phyloP scores from a whole-genome alignment of 805 yeast species.

The Deakozyma indianensis region DNA sequence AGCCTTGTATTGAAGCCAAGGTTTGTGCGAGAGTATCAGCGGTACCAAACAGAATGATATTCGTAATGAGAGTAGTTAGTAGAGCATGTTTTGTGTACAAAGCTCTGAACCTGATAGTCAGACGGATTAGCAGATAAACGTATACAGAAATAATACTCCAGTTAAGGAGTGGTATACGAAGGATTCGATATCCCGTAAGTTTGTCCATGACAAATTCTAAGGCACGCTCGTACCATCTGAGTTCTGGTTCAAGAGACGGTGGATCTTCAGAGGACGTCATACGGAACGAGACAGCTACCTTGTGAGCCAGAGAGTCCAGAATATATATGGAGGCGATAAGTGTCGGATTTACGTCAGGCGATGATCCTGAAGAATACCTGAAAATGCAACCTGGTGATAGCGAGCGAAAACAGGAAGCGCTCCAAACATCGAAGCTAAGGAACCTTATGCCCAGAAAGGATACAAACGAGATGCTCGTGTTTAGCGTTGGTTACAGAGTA shows the following conservation, averaged over 20 bases:
- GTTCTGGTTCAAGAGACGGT: not conserved
- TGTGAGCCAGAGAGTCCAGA: no score
- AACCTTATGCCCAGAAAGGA: no score
- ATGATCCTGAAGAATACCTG: no score
- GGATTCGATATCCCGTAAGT: conserved; percentile 11
- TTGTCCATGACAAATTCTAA: not conserved
- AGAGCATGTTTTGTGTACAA: conserved; percentile 49
- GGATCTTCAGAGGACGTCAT: not conserved
- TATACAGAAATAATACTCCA: conserved; percentile 21
- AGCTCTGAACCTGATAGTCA: conserved; percentile 18
- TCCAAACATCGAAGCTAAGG: no score
- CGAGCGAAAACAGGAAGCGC: no score
- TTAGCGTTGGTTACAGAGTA: no score
- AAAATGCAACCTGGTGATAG: no score
- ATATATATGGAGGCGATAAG: no score
- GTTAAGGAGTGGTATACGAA: conserved; percentile 21
- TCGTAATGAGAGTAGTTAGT: conserved; percentile 68
- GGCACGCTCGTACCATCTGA: not conserved
- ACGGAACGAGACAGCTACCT: no score
- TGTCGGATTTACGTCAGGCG: no score
- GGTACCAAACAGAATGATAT: conserved; percentile 70
- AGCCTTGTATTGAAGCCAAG: conserved; percentile 27
- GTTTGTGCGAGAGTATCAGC: conserved; percentile 86
- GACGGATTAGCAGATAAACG: conserved; percentile 17
- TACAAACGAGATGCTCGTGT: no score